Base-by-base conservation (phyloP, 2,329 filamentous ascomycete species). In the Fusarium buxicola region DNA sequence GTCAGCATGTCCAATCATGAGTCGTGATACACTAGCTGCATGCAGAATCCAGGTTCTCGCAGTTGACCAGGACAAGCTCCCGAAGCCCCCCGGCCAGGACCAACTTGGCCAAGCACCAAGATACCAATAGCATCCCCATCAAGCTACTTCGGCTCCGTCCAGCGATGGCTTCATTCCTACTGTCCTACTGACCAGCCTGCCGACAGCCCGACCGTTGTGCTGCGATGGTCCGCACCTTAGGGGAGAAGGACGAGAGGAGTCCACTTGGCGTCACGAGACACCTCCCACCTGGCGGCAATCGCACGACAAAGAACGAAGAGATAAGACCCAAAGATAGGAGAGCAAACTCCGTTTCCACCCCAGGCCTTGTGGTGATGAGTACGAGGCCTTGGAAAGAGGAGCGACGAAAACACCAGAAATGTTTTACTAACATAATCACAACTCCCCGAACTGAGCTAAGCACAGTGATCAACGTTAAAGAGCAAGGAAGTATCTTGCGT, bases 1-100 rank as follows among this genome's bases (percentile, higher is more conserved):
- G 56, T 32, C 45, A 36, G 45, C 40, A 45, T 38, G 35, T 34
- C 68, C 68, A 70, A 70, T 70, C 68, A 70, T 27, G 45, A 56
- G 40, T 43, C 45, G 43, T 34, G 12, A 35, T 48, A 40, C 41
- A 40, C 47, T 58, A 60, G 68, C 52, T 61, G 67, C 55, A 67
- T 67, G 63, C 65, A 67, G 53, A 61, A 68, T 52, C 62, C 47
- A 61, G 65, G 55, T 50, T 55, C 10, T 35, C 27, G 46, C 24
- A 49, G 38, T 25, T 35, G 28, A 18, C 32, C 18, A 44, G 47
- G 40, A 39, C 34, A 27, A 32, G 55, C 38, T 63, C 60, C 60
- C 55, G 57, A 63, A 40, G 51, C 36, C 57, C 55, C 43, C 44
- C 35, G 39, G 34, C 40, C 24, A 32, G 32, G 24, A 24, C 15